phyloP scores from a whole-genome alignment of 2,329 filamentous ascomycete species.

The Aspergillus sp. region DNA sequence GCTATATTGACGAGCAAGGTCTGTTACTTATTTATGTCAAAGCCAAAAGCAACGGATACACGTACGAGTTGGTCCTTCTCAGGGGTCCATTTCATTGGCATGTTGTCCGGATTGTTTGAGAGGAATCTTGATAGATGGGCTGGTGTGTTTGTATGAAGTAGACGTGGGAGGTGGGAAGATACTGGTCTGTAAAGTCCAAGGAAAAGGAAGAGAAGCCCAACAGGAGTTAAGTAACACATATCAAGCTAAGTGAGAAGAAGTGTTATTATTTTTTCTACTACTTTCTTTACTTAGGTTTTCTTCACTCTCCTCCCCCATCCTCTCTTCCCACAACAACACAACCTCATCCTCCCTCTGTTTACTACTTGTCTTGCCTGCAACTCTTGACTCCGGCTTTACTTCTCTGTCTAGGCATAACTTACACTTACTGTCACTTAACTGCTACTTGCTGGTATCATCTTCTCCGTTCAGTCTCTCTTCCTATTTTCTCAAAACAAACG shows the following conservation, averaged over 20 bases:
- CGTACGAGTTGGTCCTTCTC: conserved; percentile 38
- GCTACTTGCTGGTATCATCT: too few relatives aligned
- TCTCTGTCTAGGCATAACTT: too few relatives aligned
- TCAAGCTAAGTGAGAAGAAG: neutral
- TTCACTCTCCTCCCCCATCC: neutral
- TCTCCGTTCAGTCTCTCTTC: neutral
- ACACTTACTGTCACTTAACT: too few relatives aligned
- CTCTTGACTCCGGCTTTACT: too few relatives aligned
- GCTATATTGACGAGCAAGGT: conserved; percentile 22
- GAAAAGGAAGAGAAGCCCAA: neutral
- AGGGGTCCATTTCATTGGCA: conserved; percentile 39
- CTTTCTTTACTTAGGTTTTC: neutral
- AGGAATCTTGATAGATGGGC: neutral
- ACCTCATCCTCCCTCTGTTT: neutral
- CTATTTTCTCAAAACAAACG: neutral
- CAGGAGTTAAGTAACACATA: neutral
- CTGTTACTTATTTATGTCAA: neutral
- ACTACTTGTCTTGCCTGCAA: neutral
- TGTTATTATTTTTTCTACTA: neutral
- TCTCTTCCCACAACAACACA: neutral
- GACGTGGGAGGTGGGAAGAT: neutral
- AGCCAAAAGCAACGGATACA: neutral
- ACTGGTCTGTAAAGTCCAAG: neutral
- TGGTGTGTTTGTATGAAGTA: neutral
- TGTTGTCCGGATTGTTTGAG: conserved; percentile 12